Evolutionary conservation across 305 asterid genomes (phyloP), one percentile per base, ranked within the genome.

Genomic region (Solanum hybrid): DNA sequence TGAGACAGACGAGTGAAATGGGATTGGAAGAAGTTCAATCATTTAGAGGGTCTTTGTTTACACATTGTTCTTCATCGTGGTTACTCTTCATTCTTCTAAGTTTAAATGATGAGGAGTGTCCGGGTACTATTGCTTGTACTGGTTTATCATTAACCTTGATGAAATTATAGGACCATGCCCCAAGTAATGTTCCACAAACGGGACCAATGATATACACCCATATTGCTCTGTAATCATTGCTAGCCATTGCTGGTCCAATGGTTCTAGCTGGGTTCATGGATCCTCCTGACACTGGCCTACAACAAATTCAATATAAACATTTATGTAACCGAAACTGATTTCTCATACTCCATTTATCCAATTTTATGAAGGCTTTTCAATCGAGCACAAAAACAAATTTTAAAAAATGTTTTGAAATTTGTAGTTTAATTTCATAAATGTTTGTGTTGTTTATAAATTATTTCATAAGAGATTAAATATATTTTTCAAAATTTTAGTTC

Each of bases 251-350:
- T 6, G 98, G 98, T 3, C 98, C 98, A n/a, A 96, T 71, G 24
- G 94, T 93, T 88, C 98, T 91, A 4, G 96, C 98, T 0, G 98
- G 98, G 92, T 96, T 95, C 98, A 96, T 96, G 6, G 98, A 95
- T 51, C 98, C 99, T 36, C 99, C 98, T 6, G 99, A 95, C 88
- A 95, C 69, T 4, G 99, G 98, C 90, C 99, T 96, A 90, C 13
- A 91, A n/a, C 12, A 26, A 13, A 60, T 15, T 17, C 29, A 9
- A 72, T 71, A 1, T 42, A 6, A 9, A 10, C 19, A 26, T 8
- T 56, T 6, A 56, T 56, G 66, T 7, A 19, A 56, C 19, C 60
- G 60, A 45, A 42, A 13, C 17, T 42, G 60, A 42, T 42, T 42
- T 12, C 60, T 42, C 60, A 45, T 45, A 45, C 60, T 45, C 60